A percentile compares a stretch with the other conserved stretches of the same genome.
Evolutionary conservation across 257 asterid species (phyloP).

Genomic region (Verbena officinalis): DNA sequence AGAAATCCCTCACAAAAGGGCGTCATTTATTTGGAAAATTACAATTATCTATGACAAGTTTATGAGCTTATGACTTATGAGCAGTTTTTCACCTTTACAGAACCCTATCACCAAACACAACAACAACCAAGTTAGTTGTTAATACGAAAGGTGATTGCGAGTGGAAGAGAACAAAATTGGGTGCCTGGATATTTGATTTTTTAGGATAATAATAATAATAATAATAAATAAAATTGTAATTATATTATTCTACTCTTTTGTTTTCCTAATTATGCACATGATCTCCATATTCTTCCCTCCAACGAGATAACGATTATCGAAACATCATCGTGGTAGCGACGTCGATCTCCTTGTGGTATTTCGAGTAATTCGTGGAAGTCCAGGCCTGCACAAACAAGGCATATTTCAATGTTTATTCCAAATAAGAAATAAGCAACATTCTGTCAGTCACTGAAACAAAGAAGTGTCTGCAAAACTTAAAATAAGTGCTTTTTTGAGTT

Average conservation of each 20-base stretch:
- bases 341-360: slow-evolving; percentile 93
- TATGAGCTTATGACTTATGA: slow-evolving; percentile 25
- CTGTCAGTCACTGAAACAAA: not conserved
- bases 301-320: slow-evolving; percentile 93
- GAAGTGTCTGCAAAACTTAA: not conserved
- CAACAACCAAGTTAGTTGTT: slow-evolving; percentile 48
- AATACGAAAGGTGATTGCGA: slow-evolving; percentile 29
- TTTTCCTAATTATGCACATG: slow-evolving; percentile 64
- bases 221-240: not conserved
- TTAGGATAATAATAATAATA: slow-evolving; percentile 1
- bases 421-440: not conserved
- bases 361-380: slow-evolving; percentile 92
- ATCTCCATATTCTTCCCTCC: slow-evolving; percentile 98
- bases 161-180: slow-evolving; percentile 53
- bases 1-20: slow-evolving; percentile 29
- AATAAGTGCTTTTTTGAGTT: too few species aligned
- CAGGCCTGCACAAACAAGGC: slow-evolving; percentile 53
- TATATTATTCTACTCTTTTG: slow-evolving; percentile 24
- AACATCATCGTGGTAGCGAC: slow-evolving; percentile 95
- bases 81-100: slow-evolving; percentile 43
- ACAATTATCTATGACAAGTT: slow-evolving; percentile 39
- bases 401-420: not conserved
- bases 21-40: slow-evolving; percentile 46
- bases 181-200: slow-evolving; percentile 12
- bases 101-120: slow-evolving; percentile 27